These are phyloP conservation scores for Suillus luteus DNA, from an alignment of 768 basidiomycete genomes.

Conservation along the genomic window DNA sequence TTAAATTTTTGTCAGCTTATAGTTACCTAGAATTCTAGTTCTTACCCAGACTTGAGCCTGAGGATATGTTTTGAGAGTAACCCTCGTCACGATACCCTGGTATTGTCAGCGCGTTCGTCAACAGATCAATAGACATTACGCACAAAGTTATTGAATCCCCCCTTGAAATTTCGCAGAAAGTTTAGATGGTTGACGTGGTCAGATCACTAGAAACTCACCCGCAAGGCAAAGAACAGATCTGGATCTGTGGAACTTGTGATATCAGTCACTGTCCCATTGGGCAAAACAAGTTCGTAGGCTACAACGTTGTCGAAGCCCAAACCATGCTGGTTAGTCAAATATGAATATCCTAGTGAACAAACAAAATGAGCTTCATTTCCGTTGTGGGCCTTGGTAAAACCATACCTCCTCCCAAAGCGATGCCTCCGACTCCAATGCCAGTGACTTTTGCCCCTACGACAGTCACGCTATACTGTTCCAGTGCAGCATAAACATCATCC, in stretches of 20 bases:
- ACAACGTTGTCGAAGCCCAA: conserved; percentile 55
- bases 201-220: conserved; percentile 35
- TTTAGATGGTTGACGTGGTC: background rate
- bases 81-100: conserved; percentile 60
- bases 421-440: conserved; percentile 62
- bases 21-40: conserved; percentile 52
- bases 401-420: conserved; percentile 58
- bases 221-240: conserved; percentile 48
- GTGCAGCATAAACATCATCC: conserved; percentile 61
- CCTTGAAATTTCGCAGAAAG: conserved; percentile 36
- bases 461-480: conserved; percentile 49
- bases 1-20: background rate
- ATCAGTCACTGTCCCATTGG: conserved; percentile 46
- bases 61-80: conserved; percentile 55
- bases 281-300: conserved; percentile 61
- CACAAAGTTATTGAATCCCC: conserved; percentile 67
- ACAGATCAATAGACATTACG: conserved; percentile 12
- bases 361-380: conserved; percentile 37
- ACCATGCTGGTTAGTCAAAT: conserved; percentile 62
- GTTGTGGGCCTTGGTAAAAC: background rate
- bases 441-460: conserved; percentile 62
- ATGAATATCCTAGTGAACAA: conserved; percentile 57
- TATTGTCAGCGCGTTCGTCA: conserved; percentile 33
- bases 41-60: conserved; percentile 60
- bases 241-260: conserved; percentile 37